These are phyloP conservation scores for Colletotrichum lini DNA, from an alignment of 2,329 filamentous ascomycete species.

Conservation along the genomic window DNA sequence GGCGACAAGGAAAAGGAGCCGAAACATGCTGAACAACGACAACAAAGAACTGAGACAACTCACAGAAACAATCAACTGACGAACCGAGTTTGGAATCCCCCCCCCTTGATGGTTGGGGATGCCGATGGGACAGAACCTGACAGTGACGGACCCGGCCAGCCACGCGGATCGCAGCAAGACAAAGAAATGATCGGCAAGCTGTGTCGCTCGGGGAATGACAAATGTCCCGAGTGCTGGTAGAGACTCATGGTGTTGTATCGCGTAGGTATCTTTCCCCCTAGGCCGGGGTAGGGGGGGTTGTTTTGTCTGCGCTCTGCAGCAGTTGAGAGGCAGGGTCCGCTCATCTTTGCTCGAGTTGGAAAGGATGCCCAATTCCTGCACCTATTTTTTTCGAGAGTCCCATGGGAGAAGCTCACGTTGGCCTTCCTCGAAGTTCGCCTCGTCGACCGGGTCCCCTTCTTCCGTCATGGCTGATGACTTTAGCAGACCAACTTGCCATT, in stretches of 20 bases:
- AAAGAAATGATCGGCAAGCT: slow-evolving; percentile 35
- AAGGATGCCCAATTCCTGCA: slow-evolving; percentile 12
- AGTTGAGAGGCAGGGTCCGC: slow-evolving; percentile 13
- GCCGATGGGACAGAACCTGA: slow-evolving; percentile 14
- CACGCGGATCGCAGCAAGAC: slow-evolving; percentile 27
- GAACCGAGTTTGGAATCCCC: neutral
- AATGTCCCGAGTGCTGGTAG: slow-evolving; percentile 28
- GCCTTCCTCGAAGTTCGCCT: slow-evolving; percentile 10
- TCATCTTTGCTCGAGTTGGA: slow-evolving; percentile 12
- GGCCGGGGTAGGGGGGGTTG: neutral
- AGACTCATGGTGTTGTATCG: neutral
- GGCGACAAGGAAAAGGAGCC: neutral
- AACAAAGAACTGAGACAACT: neutral
- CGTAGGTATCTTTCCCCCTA: slow-evolving; percentile 2
- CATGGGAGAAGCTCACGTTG: slow-evolving; percentile 12
- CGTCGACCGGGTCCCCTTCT: slow-evolving; percentile 15
- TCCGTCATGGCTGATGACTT: slow-evolving; percentile 30
- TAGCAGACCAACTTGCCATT: neutral
- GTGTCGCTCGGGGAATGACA: neutral
- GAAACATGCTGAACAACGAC: slow-evolving; percentile 7
- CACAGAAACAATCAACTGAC: neutral
- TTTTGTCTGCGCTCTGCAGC: slow-evolving; percentile 3
- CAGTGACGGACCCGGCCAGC: slow-evolving; percentile 11
- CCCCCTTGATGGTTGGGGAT: slow-evolving; percentile 15
- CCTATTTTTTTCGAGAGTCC: neutral